These are phyloP conservation scores for Tylopilus intermedius DNA, from an alignment of 768 basidiomycete genomes.

Conservation along the genomic window DNA sequence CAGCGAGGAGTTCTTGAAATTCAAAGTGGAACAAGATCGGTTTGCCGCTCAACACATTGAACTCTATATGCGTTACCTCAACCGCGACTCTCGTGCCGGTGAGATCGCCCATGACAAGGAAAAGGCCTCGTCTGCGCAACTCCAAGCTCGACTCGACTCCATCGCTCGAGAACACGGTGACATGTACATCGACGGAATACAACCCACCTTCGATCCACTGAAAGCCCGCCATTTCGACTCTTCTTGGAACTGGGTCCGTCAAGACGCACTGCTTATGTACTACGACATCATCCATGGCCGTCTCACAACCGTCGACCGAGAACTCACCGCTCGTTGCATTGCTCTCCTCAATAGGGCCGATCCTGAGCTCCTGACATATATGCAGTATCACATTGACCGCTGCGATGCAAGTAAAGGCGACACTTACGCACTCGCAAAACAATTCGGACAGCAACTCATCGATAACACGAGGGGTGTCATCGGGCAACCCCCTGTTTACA, in stretches of 20 bases:
- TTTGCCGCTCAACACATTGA: conserved; percentile 93
- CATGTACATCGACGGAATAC: conserved; percentile 87
- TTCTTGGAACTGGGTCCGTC: conserved; percentile 99
- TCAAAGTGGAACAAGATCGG: conserved; percentile 88
- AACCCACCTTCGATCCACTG: conserved; percentile 88
- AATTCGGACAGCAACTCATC: conserved; percentile 93
- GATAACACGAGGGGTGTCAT: conserved; percentile 88
- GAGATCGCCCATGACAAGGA: conserved; percentile 86
- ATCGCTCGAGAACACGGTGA: conserved; percentile 93
- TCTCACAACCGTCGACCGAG: conserved; percentile 89
- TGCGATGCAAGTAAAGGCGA: conserved; percentile 80
- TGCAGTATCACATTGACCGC: conserved; percentile 91
- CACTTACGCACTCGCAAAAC: conserved; percentile 91
- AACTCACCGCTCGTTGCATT: conserved; percentile 95
- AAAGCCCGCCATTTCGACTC: conserved; percentile 99
- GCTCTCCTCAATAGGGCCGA: conserved; percentile 97
- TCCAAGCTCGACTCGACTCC: conserved; percentile 85
- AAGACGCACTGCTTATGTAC: conserved; percentile 94
- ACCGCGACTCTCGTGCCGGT: conserved; percentile 87
- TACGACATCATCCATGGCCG: conserved; percentile 98
- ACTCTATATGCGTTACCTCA: conserved; percentile 94
- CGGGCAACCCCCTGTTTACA: conserved; percentile 83
- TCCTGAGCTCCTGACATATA: conserved; percentile 84
- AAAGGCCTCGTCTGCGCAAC: conserved; percentile 61
- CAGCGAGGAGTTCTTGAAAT: conserved; percentile 96